Evolutionary conservation across 176 grass and related monocot genomes (phyloP), one percentile per base, ranked within the genome.

Genomic region (Oryza meyeriana): DNA sequence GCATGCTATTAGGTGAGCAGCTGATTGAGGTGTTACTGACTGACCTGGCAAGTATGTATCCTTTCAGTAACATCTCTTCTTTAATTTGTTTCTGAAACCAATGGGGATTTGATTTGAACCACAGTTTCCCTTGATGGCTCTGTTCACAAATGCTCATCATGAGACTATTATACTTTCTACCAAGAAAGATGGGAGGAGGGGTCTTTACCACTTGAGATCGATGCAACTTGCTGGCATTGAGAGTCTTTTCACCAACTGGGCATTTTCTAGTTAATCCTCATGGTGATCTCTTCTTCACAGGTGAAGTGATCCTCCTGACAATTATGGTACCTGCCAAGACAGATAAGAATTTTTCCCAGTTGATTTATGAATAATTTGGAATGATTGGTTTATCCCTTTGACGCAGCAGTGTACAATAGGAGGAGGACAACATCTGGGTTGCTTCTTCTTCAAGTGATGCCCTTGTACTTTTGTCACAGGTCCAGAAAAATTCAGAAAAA

Each of bases 371-470:
- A 86, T 86, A 57, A 74, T 86, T 74, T 80, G 76, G 17, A 74
- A 86, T 86, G 69, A 75, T 81, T 68, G 70, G 2, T 81, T 61
- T 41, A 34, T 41, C 70, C 65, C 32, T 80, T 72, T 41, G 39
- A 50, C 59, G 39, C 33, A 40, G 32, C 69, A 80, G 12, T 28
- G 35, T 74, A 69, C 76, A 74, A 24, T 32, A 58, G 69, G 35
- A 34, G 8, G 42, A 25, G 41, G 24, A n/a, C 58, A 31, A n/a
- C 58, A 25, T 57, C 44, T 35, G 29, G 36, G 61, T 80, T 79
- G 85, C 85, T 90, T 90, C 68, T 64, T 86, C 69, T 63, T 50
- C 74, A 91, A 84, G 88, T 86, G 92, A 94, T 88, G 80, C 82
- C 69, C 78, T 77, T 84, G 75, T 78, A 81, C 84, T 69, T 69